A percentile compares a stretch with the other conserved stretches of the same genome.
Conservation (phyloP, 371 early-diverging fungal species). For the Conidiobolus incongruus region DNA sequence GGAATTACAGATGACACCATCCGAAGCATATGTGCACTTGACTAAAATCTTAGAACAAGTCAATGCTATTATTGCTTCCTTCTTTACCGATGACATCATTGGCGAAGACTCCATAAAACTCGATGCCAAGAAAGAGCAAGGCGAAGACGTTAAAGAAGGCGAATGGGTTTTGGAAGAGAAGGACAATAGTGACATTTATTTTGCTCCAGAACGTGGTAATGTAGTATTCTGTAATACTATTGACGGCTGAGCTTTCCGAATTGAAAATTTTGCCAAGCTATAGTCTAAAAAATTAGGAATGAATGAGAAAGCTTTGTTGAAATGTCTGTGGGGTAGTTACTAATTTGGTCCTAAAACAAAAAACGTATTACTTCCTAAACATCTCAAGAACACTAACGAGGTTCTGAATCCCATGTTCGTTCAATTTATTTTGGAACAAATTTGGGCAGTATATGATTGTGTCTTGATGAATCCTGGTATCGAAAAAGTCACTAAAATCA, state of each 20-base stretch:
- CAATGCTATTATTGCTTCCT: slow-evolving; percentile 86
- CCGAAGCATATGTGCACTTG: slow-evolving; percentile 78
- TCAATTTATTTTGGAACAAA: slow-evolving; percentile 80
- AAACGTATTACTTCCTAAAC: slow-evolving; percentile 64
- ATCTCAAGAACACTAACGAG: slow-evolving; percentile 46
- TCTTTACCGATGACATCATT: slow-evolving; percentile 69
- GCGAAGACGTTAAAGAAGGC: slow-evolving; percentile 13
- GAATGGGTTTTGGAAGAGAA: slow-evolving; percentile 73
- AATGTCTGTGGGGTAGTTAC: slow-evolving; percentile 89
- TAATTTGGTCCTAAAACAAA: slow-evolving; percentile 89
- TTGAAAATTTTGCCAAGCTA: slow-evolving; percentile 75
- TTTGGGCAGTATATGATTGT: slow-evolving; percentile 89
- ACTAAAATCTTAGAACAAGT: slow-evolving; percentile 85
- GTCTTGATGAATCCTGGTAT: slow-evolving; percentile 44
- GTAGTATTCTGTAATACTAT: slow-evolving; percentile 88
- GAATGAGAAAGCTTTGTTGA: slow-evolving; percentile 41
- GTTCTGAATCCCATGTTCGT: slow-evolving; percentile 82
- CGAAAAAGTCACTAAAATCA: slow-evolving; percentile 80
- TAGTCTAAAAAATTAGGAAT: slow-evolving; percentile 79
- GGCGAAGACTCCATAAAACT: slow-evolving; percentile 62
- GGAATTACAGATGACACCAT: slow-evolving; percentile 75
- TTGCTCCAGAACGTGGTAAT: slow-evolving; percentile 84
- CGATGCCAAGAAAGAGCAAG: slow-evolving; percentile 22
- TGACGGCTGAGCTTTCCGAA: slow-evolving; percentile 96
- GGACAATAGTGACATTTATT: slow-evolving; percentile 83